These are phyloP conservation scores for Coemansia sp. DNA, from an alignment of 192 early-diverging fungal species.

Conservation along the genomic window DNA sequence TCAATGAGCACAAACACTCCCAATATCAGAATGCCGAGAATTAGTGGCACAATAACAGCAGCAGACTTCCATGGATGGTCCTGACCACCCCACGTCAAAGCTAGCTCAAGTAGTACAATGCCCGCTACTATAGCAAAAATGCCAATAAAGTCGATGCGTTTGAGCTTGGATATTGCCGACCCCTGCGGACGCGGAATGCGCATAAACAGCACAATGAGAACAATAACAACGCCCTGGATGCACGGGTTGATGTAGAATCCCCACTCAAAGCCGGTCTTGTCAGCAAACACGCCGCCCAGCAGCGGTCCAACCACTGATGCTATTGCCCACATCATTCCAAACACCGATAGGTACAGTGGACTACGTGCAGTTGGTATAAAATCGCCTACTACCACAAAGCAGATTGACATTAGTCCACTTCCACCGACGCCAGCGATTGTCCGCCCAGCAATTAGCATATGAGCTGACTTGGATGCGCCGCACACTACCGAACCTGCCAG, in stretches of 20 bases:
- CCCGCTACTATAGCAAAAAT: constrained; percentile 55
- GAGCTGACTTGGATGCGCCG: constrained; percentile 59
- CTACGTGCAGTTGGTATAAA: constrained; percentile 62
- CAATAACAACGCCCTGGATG: constrained; percentile 36
- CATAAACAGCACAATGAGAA: constrained; percentile 37
- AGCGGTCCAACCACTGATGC: constrained; percentile 60
- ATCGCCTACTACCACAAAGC: constrained; percentile 68
- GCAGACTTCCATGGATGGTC: constrained; percentile 69
- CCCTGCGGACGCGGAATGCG: constrained; percentile 35
- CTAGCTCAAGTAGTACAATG: constrained; percentile 65
- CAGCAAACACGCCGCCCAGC: constrained; percentile 61
- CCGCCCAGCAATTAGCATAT: constrained; percentile 70
- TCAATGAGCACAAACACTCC: constrained; percentile 56
- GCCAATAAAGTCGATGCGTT: constrained; percentile 66
- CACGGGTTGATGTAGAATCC: constrained; percentile 61
- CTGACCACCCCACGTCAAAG: constrained; percentile 71
- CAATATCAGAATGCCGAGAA: constrained; percentile 54
- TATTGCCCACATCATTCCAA: constrained; percentile 58
- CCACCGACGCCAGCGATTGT: constrained; percentile 68
- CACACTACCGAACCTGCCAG: constrained; percentile 56
- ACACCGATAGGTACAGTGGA: constrained; percentile 61
- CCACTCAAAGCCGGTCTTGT: constrained; percentile 37
- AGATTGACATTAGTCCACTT: constrained; percentile 63
- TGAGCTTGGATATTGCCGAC: constrained; percentile 53
- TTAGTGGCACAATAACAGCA: constrained; percentile 58